Evolutionary conservation across 148 eudicot genomes (phyloP), one percentile per base, ranked within the genome.

Genomic region (Rhododendron mucronatum): DNA sequence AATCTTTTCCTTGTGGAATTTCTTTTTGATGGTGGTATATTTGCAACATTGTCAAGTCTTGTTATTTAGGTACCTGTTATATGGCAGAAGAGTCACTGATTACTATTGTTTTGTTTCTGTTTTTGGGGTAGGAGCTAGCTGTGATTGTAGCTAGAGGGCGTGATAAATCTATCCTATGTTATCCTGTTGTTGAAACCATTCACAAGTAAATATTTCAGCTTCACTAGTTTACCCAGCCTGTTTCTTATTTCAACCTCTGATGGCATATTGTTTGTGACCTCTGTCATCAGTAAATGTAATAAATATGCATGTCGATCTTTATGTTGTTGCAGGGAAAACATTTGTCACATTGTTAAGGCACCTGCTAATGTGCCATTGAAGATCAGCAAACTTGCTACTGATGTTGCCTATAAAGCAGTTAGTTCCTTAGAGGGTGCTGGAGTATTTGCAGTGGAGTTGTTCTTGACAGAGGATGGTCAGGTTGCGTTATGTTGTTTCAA

Each of bases 351-450:
- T 23, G 81, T 33, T 45, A 97, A 97, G 92, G 94, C 99, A 87
- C 99, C 98, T 76, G 98, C 99, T 63, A 87, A 63, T 41, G 95
- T 95, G 82, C 90, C 98, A 59, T 92, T 96, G 96, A 94, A 97
- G 92, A 87, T 93, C 76, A 89, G 90, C 80, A 89, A 94, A 88
- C 94, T 92, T 87, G 98, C 99, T 55, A 90, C 94, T 73, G 93
- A 95, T 84, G 94, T 95, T 88, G 99, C 99, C 35, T 87, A 76
- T 77, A 93, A 90, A 86, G 98, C 98, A 53, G 95, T 95, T n/a
- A 91, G 94, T 86, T 94, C 99, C 86, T 89, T 97, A 86, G 96
- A 97, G 92, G 99, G 99, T 88, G 99, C 98, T 83, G 99, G 99
- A 50, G 91, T 97, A 13, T 97, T 95, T 93, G 98, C 98, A 7